phyloP scores from a whole-genome alignment of 179 eudicot species.

The Beta macrorhiza region DNA sequence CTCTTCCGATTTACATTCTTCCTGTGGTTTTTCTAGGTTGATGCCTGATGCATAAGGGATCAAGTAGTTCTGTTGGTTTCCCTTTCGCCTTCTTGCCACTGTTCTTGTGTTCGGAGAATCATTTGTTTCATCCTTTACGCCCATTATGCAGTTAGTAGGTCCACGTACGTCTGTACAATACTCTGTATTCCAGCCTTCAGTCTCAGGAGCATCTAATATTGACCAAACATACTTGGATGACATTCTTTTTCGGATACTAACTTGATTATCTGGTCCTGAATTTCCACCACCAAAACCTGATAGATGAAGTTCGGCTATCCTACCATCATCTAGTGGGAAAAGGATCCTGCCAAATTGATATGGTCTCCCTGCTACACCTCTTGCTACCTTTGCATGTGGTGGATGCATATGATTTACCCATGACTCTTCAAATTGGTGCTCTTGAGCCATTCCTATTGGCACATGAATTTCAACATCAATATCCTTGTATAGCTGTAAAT shows the following conservation, averaged over 20 bases:
- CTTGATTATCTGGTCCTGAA: conserved; percentile 47
- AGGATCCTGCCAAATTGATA: conserved; percentile 60
- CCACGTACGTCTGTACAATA: conserved; percentile 79
- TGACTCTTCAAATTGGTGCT: conserved; percentile 31
- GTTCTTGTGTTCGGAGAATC: conserved; percentile 35
- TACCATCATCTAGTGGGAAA: conserved; percentile 75
- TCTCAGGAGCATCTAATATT: conserved; percentile 67
- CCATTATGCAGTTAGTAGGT: conserved; percentile 65
- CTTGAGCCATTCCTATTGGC: conserved; percentile 42
- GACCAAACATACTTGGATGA: conserved; percentile 64
- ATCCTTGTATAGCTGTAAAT: background rate
- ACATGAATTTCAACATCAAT: background rate
- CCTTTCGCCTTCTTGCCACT: conserved; percentile 48
- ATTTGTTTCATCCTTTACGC: conserved; percentile 54
- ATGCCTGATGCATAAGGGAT: conserved; percentile 24
- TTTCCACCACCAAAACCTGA: conserved; percentile 70
- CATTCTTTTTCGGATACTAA: conserved; percentile 44
- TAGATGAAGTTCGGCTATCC: conserved; percentile 74
- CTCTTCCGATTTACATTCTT: conserved; percentile 31
- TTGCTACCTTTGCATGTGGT: conserved; percentile 58
- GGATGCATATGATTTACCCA: conserved; percentile 79
- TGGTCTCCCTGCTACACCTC: conserved; percentile 55
- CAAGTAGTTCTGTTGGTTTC: conserved; percentile 46
- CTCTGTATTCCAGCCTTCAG: conserved; percentile 92
- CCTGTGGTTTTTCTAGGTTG: conserved; percentile 20